These are phyloP conservation scores for Crotalaria pallida DNA, from an alignment of 306 rosid genomes.

Conservation along the genomic window DNA sequence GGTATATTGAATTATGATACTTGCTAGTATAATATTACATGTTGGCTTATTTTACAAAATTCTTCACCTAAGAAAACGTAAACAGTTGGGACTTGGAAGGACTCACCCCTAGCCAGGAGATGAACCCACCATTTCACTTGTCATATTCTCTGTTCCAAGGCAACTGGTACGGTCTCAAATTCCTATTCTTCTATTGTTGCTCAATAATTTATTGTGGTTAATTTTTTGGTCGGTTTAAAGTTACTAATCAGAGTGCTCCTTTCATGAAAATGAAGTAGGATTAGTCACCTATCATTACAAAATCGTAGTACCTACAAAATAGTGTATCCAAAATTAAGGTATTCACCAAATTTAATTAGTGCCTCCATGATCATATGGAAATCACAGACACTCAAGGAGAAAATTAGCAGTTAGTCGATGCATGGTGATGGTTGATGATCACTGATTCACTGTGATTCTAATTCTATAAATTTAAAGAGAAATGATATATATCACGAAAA, in stretches of 20 bases:
- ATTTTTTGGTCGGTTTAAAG: neutral
- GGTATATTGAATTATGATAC: neutral
- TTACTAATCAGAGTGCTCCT: neutral
- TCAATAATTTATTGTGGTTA: slow-evolving; percentile 3
- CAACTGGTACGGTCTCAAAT: neutral
- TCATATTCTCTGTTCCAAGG: neutral
- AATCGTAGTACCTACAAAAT: neutral
- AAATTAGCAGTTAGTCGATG: neutral
- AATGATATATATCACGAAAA: too few species aligned
- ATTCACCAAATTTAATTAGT: neutral
- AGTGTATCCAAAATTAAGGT: neutral
- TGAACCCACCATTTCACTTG: neutral
- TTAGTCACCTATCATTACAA: neutral
- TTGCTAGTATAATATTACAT: neutral
- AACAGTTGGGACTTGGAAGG: neutral
- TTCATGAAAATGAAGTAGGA: neutral
- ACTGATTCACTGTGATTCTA: too few species aligned
- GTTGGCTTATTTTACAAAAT: neutral
- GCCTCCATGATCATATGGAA: neutral
- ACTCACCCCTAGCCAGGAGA: neutral
- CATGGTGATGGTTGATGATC: too few species aligned
- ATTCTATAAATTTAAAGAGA: too few species aligned
- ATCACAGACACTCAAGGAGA: neutral
- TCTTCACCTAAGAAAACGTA: neutral
- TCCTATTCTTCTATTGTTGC: neutral